Evolutionary conservation across 129 eudicot species (phyloP), one percentile per base, ranked within the genome.

Genomic region (Erigeron canadensis): DNA sequence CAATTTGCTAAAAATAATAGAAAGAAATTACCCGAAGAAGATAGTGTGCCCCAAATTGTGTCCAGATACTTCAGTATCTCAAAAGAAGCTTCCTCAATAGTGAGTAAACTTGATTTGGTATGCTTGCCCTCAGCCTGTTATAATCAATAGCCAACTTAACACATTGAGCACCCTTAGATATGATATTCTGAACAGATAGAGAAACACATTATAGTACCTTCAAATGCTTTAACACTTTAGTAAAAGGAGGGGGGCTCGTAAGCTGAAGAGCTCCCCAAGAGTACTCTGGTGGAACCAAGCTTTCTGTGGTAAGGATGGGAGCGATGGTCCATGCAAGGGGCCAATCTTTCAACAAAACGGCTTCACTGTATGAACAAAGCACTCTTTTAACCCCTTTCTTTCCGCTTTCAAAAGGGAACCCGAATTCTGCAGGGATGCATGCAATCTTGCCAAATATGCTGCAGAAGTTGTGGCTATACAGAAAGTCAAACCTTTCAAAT

Each of bases 241-340:
- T 66, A 15, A 66, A 66, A 44, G 71, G 57, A 66, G 71, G 71
- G 6, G 71, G 71, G 71, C 71, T 66, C 8, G 9, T 17, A 8
- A 55, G 19, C 7, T 55, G 28, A 55, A 55, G 61, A 17, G 61
- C 70, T 45, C 39, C 50, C 70, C 70, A 65, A 17, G 70, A 65
- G 39, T 45, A 65, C 38, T 45, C 70, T 5, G 70, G 56, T 65
- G 70, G 70, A 65, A 65, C 65, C 59, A 53, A 15, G 59, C 59
- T 53, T 53, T 53, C 19, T 16, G 7, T 64, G 8, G 37, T 40
- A 64, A 64, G 11, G 50, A 64, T 64, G 69, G 69, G 69, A 64
- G 69, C 51, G 18, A 41, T 6, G 6, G 8, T 42, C 69, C 69
- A 64, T 64, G 53, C 69, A 42, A 64, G 50, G 8, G 53, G 4